Evolutionary conservation across 2,329 filamentous ascomycete genomes (phyloP), one percentile per base, ranked within the genome.

Genomic region (Penicillium griseofulvum): DNA sequence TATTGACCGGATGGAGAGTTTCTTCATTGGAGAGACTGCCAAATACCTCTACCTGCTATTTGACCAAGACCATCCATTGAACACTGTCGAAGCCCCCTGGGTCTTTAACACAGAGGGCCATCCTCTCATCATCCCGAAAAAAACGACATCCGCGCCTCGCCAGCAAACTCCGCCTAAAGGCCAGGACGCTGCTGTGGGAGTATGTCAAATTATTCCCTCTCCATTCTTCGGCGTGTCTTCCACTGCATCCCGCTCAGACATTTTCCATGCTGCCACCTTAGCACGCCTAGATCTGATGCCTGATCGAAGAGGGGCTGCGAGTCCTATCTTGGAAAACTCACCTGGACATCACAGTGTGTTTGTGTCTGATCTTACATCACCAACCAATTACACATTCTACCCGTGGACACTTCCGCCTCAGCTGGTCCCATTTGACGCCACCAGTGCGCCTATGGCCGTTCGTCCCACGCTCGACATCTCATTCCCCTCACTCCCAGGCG

Each of bases 71-170:
- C 94, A 97, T 74, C 91, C 92, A 0, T 77, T 99, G 39, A 97
- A 97, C 73, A 87, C 85, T 19, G 77, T 95, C 37, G 94, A 97
- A 72, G 86, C 87, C 0, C 86, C 92, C 0, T 95, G 88, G 71
- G 93, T 99, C 14, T 97, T 99, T 71, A 94, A 90, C 0, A 99
- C 94, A 0, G 94, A 99, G 74, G 94, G 93, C 0, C 94, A 99
- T 72, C 94, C 94, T 3, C 79, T 99, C 42, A 81, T 97, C 39
- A 88, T 99, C 49, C 92, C 92, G 12, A 80, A 78, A 54, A 76
- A 73, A 56, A 62, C 31, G 22, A 12, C 48, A 42, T 26, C 37
- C 2, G 43, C 44, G 17, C 36, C 22, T 43, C 55, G 58, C 41
- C 62, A 57, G 41, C 51, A 47, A 19, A 22, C 52, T 34, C 46